Evolutionary conservation across 192 early-diverging fungal genomes (phyloP), one percentile per base, ranked within the genome.

Genomic region (Coemansia biformis): DNA sequence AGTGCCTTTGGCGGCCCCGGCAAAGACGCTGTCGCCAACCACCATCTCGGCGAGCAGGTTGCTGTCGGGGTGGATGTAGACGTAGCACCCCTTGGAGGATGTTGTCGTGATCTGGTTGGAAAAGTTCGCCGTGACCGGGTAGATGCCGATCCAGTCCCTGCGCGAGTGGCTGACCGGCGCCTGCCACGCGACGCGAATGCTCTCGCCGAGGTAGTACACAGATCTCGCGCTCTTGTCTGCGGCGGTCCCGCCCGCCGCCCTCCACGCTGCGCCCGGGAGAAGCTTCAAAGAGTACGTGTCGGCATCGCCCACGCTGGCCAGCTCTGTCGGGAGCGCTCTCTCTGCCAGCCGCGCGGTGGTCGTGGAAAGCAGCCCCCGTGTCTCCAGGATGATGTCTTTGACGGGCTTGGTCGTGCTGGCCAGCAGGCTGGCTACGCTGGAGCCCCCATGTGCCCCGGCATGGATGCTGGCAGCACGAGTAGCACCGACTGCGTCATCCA

Each of bases 121-220:
- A 37, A 79, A 82, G 66, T 98, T 95, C 18, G 81, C 76, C 0
- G 79, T 80, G 0, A 89, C 81, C 12, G 79, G 80, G 59, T 95
- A 98, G 6, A 96, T 70, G 23, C 94, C 94, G 58, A 98, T 86
- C 94, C 94, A 98, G 67, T 98, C 94, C 39, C 77, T 60, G 15
- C 75, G 59, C 28, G 82, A 76, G 56, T 92, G 87, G 51, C 68
- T 83, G 44, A 61, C 53, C n/a, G 79, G 86, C n/a, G 79, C 87
- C 30, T 79, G 80, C 82, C 93, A 98, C 8, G 63, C 48, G 2
- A 92, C 69, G 1, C 48, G 61, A 31, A 98, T 88, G 21, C 85
- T 78, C 43, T 86, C 79, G 9, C 94, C 94, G 19, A 98, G 75
- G 22, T 66, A 56, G 46, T 85, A 89, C 1, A 43, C 51, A 0